phyloP scores from a whole-genome alignment of 192 early-diverging fungal species.

The Backusella australiensis region DNA sequence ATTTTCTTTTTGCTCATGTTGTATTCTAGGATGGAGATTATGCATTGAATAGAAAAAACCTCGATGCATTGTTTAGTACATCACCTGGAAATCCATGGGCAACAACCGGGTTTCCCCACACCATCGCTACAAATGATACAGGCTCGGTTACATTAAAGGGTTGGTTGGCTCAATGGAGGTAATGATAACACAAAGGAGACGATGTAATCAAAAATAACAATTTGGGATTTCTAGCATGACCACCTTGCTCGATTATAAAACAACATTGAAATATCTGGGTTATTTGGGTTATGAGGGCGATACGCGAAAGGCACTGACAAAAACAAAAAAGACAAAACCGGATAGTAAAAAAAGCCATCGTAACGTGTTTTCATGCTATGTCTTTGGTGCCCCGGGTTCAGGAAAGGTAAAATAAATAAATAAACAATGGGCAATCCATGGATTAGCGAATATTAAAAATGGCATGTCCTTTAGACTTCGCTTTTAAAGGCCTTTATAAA shows the following conservation, averaged over 20 bases:
- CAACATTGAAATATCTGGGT: constrained; percentile 91
- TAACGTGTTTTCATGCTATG: constrained; percentile 91
- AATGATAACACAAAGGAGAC: background rate
- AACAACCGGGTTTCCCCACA: constrained; percentile 81
- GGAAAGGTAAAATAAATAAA: constrained; percentile 93
- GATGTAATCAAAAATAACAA: background rate
- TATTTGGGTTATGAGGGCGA: constrained; percentile 96
- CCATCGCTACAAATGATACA: constrained; percentile 83
- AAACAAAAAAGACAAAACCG: constrained; percentile 63
- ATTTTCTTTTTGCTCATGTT: background rate
- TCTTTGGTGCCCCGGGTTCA: constrained; percentile 88
- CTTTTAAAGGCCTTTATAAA: constrained; percentile 85
- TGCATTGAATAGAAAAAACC: constrained; percentile 79
- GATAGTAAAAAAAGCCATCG: constrained; percentile 81
- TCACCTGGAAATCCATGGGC: constrained; percentile 93
- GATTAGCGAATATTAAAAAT: too few species aligned
- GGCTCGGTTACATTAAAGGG: constrained; percentile 92
- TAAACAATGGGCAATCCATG: background rate
- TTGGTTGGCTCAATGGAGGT: constrained; percentile 98
- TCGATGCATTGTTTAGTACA: constrained; percentile 85
- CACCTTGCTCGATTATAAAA: constrained; percentile 85
- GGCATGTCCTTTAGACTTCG: constrained; percentile 49
- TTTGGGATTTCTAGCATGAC: constrained; percentile 72
- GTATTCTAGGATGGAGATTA: constrained; percentile 81
- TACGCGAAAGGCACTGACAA: constrained; percentile 82